phyloP scores from a whole-genome alignment of 805 yeast species.

The Candida awuae region DNA sequence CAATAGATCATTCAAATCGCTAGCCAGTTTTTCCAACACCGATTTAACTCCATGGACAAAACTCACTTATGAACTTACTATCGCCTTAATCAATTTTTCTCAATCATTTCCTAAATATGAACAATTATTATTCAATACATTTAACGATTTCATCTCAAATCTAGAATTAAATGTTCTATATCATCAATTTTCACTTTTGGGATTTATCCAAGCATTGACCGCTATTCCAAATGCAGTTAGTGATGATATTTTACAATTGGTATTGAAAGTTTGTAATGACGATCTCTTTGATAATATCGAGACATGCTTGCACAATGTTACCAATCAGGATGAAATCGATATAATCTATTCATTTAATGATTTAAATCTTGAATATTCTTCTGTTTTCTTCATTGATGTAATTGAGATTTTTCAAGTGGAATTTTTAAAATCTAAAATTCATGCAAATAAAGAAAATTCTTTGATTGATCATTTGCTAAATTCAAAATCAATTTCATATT shows the following conservation, averaged over 20 bases:
- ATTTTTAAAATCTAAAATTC: slow-evolving; percentile 16
- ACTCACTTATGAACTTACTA: slow-evolving; percentile 29
- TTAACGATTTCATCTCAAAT: slow-evolving; percentile 10
- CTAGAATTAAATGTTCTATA: slow-evolving; percentile 4
- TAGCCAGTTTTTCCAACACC: slow-evolving; percentile 19
- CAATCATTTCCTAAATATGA: slow-evolving; percentile 14
- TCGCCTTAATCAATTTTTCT: slow-evolving; percentile 26
- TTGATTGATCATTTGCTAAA: slow-evolving; percentile 16
- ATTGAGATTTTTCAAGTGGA: slow-evolving; percentile 20
- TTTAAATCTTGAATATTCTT: slow-evolving; percentile 25
- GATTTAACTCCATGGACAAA: slow-evolving; percentile 36
- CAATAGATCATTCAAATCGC: slow-evolving; percentile 33
- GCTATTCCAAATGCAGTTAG: slow-evolving; percentile 18
- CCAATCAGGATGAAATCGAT: slow-evolving; percentile 18
- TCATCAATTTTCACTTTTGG: slow-evolving; percentile 24
- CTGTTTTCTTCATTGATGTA: slow-evolving; percentile 23
- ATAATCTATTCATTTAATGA: slow-evolving; percentile 26
- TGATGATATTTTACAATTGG: slow-evolving; percentile 13
- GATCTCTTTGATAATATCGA: slow-evolving; percentile 24
- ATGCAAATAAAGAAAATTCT: slow-evolving; percentile 8
- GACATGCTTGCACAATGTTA: slow-evolving; percentile 11
- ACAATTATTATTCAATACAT: slow-evolving; percentile 5
- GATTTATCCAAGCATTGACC: slow-evolving; percentile 26
- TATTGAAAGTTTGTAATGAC: slow-evolving; percentile 22
- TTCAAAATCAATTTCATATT: slow-evolving; percentile 8